A percentile compares a stretch with the other conserved stretches of the same genome.
Evolutionary conservation across 352 stramenopile genomes (phyloP).

Genomic region (Globisporangium viniferum): DNA sequence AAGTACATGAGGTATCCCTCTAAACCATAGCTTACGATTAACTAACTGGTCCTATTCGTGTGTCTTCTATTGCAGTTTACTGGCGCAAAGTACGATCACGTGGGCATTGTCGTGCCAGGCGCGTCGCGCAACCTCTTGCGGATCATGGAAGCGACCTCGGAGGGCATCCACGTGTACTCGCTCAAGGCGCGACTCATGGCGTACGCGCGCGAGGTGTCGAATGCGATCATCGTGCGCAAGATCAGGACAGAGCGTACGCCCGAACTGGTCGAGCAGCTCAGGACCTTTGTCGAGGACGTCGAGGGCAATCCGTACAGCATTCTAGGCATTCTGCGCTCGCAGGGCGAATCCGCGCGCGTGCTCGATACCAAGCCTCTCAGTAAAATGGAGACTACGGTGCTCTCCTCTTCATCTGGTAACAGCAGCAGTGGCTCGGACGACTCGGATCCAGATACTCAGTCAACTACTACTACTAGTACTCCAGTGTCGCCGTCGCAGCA

Average conservation of each 20-base stretch:
- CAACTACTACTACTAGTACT: background rate
- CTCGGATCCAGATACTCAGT: constrained; percentile 4
- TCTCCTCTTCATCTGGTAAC: background rate
- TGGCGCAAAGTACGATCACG: constrained; percentile 75
- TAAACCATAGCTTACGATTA: background rate
- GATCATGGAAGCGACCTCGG: constrained; percentile 76
- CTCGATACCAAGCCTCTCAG: background rate
- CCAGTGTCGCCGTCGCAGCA: background rate
- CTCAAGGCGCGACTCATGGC: constrained; percentile 75
- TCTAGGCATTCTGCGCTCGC: constrained; percentile 59
- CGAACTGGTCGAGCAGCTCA: constrained; percentile 38
- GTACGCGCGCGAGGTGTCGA: constrained; percentile 78
- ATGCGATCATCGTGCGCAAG: constrained; percentile 70
- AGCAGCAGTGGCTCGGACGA: constrained; percentile 5
- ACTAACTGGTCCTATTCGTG: background rate
- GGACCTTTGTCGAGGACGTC: constrained; percentile 58
- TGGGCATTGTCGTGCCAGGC: constrained; percentile 74
- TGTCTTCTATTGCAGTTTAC: constrained; percentile 44
- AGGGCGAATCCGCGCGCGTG: constrained; percentile 48
- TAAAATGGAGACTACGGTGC: background rate
- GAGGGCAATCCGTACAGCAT: constrained; percentile 86
- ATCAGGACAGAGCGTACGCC: constrained; percentile 42
- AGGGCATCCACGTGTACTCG: constrained; percentile 78
- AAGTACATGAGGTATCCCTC: background rate
- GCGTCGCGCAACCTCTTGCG: constrained; percentile 53